Conservation (phyloP, 148 eudicot species). For the Fagopyrum esculentum region DNA sequence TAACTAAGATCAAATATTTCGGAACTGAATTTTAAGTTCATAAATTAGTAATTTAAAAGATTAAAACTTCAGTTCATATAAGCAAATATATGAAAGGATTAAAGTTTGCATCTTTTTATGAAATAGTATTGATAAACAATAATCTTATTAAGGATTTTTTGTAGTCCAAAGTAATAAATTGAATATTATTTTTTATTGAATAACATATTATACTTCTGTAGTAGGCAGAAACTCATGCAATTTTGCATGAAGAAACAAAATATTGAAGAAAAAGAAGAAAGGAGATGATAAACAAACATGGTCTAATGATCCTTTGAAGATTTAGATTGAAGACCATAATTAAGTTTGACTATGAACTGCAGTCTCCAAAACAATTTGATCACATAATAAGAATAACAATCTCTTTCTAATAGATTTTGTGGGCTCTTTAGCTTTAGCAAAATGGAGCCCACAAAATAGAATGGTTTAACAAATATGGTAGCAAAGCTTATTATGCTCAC, state of each 20-base stretch:
- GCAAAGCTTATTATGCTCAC: background rate
- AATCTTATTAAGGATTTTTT: too few species aligned
- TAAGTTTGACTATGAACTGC: background rate
- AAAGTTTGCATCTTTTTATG: too few species aligned
- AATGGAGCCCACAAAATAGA: slow-evolving; percentile 12
- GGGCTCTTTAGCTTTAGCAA: slow-evolving; percentile 7
- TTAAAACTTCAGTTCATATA: too few species aligned
- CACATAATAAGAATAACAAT: background rate
- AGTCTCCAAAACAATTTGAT: background rate
- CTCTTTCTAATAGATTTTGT: slow-evolving; percentile 13
- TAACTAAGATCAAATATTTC: too few species aligned
- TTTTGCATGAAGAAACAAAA: background rate
- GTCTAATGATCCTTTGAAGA: background rate
- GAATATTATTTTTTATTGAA: too few species aligned
- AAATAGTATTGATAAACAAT: too few species aligned
- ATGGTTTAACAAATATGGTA: background rate
- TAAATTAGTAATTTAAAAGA: too few species aligned
- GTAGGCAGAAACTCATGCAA: background rate
- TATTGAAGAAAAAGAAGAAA: slow-evolving; percentile 3
- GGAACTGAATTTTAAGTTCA: too few species aligned
- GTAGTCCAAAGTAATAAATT: too few species aligned
- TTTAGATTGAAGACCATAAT: background rate
- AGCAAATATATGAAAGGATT: too few species aligned
- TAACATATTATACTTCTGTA: too few species aligned
- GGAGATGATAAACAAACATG: background rate